Percentiles rank a stretch among this genome's conserved stretches.
phyloP scores from a whole-genome alignment of 2,329 filamentous ascomycete species.

The Colletotrichum godetiae region DNA sequence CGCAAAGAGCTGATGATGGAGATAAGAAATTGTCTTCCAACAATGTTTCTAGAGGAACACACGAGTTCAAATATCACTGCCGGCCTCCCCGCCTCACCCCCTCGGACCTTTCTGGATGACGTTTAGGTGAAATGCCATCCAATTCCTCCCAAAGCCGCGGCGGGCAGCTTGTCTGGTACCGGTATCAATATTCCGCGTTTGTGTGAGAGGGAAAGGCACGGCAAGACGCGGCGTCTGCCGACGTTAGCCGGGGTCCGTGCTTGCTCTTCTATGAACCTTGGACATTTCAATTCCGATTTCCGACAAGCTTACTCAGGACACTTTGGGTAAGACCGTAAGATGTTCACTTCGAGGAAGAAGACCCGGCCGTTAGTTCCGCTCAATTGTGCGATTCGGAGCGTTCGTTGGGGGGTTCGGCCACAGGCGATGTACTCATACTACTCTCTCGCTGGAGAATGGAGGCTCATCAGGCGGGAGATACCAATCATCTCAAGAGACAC shows the following conservation, averaged over 20 bases:
- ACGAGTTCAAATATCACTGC: neutral
- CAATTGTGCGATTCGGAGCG: neutral
- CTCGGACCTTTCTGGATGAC: constrained; percentile 14
- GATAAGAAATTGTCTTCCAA: neutral
- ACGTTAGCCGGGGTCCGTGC: constrained; percentile 30
- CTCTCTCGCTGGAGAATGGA: neutral
- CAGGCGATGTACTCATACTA: too few species aligned
- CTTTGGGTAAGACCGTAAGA: too few species aligned
- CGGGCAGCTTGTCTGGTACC: neutral
- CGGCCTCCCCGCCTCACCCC: neutral
- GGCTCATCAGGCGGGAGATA: neutral
- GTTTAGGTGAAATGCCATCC: constrained; percentile 8
- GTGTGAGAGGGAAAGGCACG: constrained; percentile 18
- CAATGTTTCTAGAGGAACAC: neutral
- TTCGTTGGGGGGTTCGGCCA: too few species aligned
- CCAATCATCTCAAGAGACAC: neutral
- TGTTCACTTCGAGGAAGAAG: neutral
- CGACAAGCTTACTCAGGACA: neutral
- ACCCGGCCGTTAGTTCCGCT: neutral
- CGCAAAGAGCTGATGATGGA: neutral
- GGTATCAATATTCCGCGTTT: constrained; percentile 23
- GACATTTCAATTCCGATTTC: constrained; percentile 30
- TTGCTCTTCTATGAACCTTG: neutral
- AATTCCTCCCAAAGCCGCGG: constrained; percentile 21
- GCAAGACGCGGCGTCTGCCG: constrained; percentile 34